Evolutionary conservation across 495 filamentous ascomycete species (phyloP).

Genomic region (Penicillium psychrofluorescens): DNA sequence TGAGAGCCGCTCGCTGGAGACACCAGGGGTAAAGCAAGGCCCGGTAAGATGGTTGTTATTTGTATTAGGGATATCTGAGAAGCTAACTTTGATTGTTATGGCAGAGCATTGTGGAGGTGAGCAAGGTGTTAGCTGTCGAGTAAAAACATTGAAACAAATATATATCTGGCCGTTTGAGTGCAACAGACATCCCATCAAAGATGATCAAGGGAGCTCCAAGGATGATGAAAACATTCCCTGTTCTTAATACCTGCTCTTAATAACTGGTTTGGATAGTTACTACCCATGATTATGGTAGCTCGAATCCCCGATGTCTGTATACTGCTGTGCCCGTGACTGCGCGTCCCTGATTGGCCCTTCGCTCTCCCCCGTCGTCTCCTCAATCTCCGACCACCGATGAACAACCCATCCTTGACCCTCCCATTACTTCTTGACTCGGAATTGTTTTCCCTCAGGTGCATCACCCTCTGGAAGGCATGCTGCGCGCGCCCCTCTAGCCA

Average conservation of each 20-base stretch:
- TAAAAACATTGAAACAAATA: neutral
- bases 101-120: slow-evolving; percentile 16
- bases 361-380: neutral
- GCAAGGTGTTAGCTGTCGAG: slow-evolving; percentile 8
- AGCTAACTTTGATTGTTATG: slow-evolving; percentile 1
- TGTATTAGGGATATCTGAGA: neutral
- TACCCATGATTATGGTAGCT: neutral
- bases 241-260: too few relatives aligned
- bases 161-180: too few relatives aligned
- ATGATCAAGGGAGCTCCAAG: too few relatives aligned
- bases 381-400: neutral
- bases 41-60: slow-evolving; percentile 9
- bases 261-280: too few relatives aligned
- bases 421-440: too few relatives aligned
- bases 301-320: slow-evolving; percentile 1
- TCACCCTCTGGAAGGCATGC: slow-evolving; percentile 6
- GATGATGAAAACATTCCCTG: too few relatives aligned
- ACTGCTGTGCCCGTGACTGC: too few relatives aligned
- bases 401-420: too few relatives aligned
- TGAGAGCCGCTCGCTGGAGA: slow-evolving; percentile 11
- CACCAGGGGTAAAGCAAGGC: neutral
- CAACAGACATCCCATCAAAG: too few relatives aligned
- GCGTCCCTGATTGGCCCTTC: too few relatives aligned
- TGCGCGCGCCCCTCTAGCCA: slow-evolving; percentile 2
- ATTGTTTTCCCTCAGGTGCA: too few relatives aligned